These are phyloP conservation scores for Suhomyces kunorum DNA, from an alignment of 1,139 yeast genomes.

Conservation along the genomic window DNA sequence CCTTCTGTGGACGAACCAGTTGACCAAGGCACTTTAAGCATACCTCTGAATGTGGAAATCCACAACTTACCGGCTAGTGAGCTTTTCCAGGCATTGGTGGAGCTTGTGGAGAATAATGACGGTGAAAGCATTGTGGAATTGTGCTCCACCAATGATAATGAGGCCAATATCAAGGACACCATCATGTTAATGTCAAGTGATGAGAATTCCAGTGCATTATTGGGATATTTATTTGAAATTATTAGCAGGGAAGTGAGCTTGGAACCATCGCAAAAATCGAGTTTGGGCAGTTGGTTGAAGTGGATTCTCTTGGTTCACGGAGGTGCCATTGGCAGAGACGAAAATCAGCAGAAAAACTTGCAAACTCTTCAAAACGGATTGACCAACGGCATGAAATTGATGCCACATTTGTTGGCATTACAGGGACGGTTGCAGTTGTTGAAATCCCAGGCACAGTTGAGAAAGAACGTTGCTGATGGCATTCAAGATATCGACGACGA, in stretches of 20 bases:
- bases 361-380: conserved; percentile 33
- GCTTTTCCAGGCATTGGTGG: conserved; percentile 25
- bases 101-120: conserved; percentile 12
- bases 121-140: conserved; percentile 23
- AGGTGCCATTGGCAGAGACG: conserved; percentile 36
- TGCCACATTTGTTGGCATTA: conserved; percentile 43
- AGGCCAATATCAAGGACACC: conserved; percentile 37
- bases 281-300: conserved; percentile 50
- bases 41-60: conserved; percentile 17
- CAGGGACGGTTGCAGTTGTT: conserved; percentile 48
- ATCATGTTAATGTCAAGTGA: conserved; percentile 27
- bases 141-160: conserved; percentile 38
- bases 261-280: conserved; percentile 34
- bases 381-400: conserved; percentile 32
- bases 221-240: conserved; percentile 34
- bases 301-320: conserved; percentile 52
- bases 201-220: conserved; percentile 19
- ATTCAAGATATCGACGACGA: conserved; percentile 18
- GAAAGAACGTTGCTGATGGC: conserved; percentile 26
- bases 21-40: conserved; percentile 16
- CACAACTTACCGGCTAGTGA: conserved; percentile 26
- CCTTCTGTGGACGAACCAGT: conserved; percentile 1
- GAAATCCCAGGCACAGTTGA: conserved; percentile 40
- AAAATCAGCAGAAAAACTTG: conserved; percentile 33
- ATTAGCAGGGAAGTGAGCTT: conserved; percentile 37